Percentiles rank a stretch among this genome's conserved stretches.
phyloP scores from a whole-genome alignment of 495 filamentous ascomycete species.

The Ascodesmis nigricans region DNA sequence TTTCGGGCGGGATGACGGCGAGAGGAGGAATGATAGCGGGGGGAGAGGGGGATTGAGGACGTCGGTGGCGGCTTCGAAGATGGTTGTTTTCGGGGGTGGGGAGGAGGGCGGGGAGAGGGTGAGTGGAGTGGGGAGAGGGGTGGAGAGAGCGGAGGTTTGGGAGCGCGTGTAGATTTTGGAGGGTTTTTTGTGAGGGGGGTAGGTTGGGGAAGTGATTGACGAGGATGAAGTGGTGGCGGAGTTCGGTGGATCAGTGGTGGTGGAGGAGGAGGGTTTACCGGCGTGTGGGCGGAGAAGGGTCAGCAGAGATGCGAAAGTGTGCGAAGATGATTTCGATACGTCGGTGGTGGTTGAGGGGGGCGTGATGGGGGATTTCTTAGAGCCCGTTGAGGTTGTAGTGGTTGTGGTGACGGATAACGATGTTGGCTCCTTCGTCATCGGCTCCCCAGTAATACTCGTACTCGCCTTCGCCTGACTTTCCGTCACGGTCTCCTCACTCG shows the following conservation, averaged over 20 bases:
- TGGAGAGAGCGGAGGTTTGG: slow-evolving; percentile 35
- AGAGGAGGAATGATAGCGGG: slow-evolving; percentile 51
- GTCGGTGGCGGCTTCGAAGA: slow-evolving; percentile 87
- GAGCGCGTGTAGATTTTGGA: slow-evolving; percentile 57
- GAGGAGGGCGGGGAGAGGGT: slow-evolving; percentile 22
- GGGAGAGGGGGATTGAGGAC: slow-evolving; percentile 78
- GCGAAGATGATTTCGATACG: too few relatives aligned
- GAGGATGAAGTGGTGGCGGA: too few relatives aligned
- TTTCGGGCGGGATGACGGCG: slow-evolving; percentile 59
- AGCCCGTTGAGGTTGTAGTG: slow-evolving; percentile 2
- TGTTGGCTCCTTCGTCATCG: slow-evolving; percentile 9
- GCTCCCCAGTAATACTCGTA: slow-evolving; percentile 11
- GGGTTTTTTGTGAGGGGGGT: slow-evolving; percentile 27
- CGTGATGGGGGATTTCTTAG: slow-evolving; percentile 14
- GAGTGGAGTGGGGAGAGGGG: slow-evolving; percentile 18
- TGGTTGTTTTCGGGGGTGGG: slow-evolving; percentile 72
- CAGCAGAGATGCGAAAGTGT: slow-evolving; percentile 37
- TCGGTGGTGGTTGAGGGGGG: slow-evolving; percentile 1
- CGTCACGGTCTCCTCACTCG: slow-evolving; percentile 6
- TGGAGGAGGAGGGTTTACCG: slow-evolving; percentile 19
- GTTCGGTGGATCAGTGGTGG: too few relatives aligned
- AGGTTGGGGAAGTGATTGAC: too few relatives aligned
- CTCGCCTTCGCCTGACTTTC: slow-evolving; percentile 4
- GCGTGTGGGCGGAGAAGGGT: slow-evolving; percentile 37
- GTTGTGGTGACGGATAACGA: slow-evolving; percentile 2